phyloP scores from a whole-genome alignment of 2,329 filamentous ascomycete species.

The Cytospora paraplurivora region DNA sequence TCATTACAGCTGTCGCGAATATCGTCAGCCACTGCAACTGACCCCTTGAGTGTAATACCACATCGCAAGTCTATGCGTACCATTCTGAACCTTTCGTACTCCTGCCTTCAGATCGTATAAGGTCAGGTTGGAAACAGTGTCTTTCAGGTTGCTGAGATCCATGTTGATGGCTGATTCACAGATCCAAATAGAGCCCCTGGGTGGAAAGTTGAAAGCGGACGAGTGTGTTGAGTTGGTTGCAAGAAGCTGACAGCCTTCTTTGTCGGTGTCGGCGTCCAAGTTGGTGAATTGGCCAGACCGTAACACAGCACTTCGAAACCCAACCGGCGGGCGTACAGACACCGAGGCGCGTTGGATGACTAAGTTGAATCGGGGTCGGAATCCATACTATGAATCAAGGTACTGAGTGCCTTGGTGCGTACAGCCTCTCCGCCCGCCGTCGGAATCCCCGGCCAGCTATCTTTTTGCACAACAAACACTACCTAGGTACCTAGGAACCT shows the following conservation, averaged over 20 bases:
- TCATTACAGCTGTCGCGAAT: slow-evolving; percentile 77
- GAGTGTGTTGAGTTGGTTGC: slow-evolving; percentile 1
- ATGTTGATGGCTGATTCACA: slow-evolving; percentile 51
- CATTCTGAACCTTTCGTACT: slow-evolving; percentile 95
- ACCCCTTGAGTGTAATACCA: background rate
- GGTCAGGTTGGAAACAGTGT: slow-evolving; percentile 86
- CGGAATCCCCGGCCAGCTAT: too few relatives aligned
- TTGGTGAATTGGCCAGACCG: slow-evolving; percentile 1
- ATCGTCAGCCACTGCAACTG: slow-evolving; percentile 15
- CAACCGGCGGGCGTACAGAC: background rate
- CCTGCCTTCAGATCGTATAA: slow-evolving; percentile 95
- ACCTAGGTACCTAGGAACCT: too few relatives aligned
- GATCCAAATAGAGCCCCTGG: background rate
- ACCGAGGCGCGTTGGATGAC: background rate
- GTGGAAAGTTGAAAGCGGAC: background rate
- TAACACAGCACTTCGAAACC: background rate
- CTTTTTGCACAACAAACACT: too few relatives aligned
- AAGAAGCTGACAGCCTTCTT: slow-evolving; percentile 7
- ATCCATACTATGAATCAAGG: background rate
- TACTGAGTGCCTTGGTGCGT: too few relatives aligned
- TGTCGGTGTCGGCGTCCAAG: slow-evolving; percentile 13
- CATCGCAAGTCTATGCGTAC: slow-evolving; percentile 51
- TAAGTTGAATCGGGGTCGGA: background rate
- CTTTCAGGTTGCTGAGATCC: slow-evolving; percentile 84
- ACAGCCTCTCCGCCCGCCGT: too few relatives aligned